Base-by-base conservation (phyloP, 768 basidiomycete species). In the Tylopilus cervinicoccineus region DNA sequence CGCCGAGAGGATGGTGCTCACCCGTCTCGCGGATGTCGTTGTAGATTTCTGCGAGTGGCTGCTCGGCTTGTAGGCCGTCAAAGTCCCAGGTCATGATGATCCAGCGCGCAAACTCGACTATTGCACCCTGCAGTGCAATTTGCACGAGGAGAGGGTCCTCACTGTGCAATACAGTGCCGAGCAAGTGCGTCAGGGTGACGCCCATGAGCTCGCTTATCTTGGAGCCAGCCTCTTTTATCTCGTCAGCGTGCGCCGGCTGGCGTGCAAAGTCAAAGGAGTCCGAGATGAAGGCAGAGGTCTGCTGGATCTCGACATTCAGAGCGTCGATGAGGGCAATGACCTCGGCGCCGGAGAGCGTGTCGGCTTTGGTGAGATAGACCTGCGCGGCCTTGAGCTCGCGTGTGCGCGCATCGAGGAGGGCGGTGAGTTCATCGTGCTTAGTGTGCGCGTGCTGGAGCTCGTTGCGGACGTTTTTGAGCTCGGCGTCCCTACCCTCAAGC, bases 261-360 rank as follows among this genome's bases (percentile, higher is more conserved):
- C 66, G 65, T 12, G 50, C 49, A 55, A 68, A 68, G 52, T 66
- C 64, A 32, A 58, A 69, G 23, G 64, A 59, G 26, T 77, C 76
- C 0, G 74, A 69, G 42, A 79, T 72, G 55, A 71, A 66, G 22
- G 76, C 73, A 4, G 72, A 59, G 12, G 65, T 63, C 50, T 80
- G 78, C 32, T 75, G 63, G 20, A 78, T 74, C 54, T 80, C 78
- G 20, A 65, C 60, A 52, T 80, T 79, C 48, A 79, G 57, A 0
- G 64, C 60, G 23, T 77, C 70, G 26, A 74, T 60, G 5, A 66
- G 47, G 0, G 57, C n/a, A 10, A 69, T 67, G 42, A 77, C 69
- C 10, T 79, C 77, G 0, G 71, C 69, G 1, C 70, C 74, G 0
- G 78, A 74, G 47, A 73, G 64, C 0, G 55, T 52, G 43, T 79